Percentiles rank a stretch among this genome's conserved stretches.
Evolutionary conservation across 768 basidiomycete genomes (phyloP).

Genomic region (Postia placenta): DNA sequence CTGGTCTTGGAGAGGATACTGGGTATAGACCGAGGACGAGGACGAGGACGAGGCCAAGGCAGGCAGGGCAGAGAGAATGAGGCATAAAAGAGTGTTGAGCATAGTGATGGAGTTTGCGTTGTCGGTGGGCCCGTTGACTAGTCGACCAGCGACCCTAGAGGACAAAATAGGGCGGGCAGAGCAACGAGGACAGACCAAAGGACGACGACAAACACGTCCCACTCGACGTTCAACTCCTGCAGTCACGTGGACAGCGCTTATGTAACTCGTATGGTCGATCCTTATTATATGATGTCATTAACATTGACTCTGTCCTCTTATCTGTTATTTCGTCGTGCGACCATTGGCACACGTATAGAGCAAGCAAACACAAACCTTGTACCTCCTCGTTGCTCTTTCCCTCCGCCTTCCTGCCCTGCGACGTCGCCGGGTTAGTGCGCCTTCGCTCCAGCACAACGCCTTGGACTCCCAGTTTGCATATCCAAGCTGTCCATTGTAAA

Average conservation of each 20-base stretch:
- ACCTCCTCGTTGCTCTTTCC: too few relatives aligned
- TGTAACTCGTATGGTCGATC: too few relatives aligned
- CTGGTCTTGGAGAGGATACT: slow-evolving; percentile 63
- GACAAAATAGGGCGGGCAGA: not conserved
- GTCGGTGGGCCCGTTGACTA: slow-evolving; percentile 3
- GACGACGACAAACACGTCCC: not conserved
- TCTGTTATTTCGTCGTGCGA: too few relatives aligned
- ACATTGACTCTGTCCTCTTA: too few relatives aligned
- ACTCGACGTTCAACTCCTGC: not conserved
- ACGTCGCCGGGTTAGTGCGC: too few relatives aligned
- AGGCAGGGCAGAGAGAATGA: slow-evolving; percentile 5
- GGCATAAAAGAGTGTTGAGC: slow-evolving; percentile 16
- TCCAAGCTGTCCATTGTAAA: too few relatives aligned
- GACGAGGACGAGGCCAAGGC: slow-evolving; percentile 3
- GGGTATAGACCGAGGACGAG: slow-evolving; percentile 35
- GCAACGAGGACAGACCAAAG: slow-evolving; percentile 5
- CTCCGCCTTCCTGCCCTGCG: too few relatives aligned
- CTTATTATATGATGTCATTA: too few relatives aligned
- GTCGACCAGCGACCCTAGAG: slow-evolving; percentile 20
- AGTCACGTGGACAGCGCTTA: not conserved
- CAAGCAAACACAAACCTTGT: too few relatives aligned
- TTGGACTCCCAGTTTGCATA: too few relatives aligned
- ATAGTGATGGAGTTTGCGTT: slow-evolving; percentile 17
- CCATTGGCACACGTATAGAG: too few relatives aligned
- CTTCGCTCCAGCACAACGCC: too few relatives aligned